A percentile compares a stretch with the other conserved stretches of the same genome.
phyloP scores from a whole-genome alignment of 805 yeast genomes.

The Jamesozyma spencerorum region DNA sequence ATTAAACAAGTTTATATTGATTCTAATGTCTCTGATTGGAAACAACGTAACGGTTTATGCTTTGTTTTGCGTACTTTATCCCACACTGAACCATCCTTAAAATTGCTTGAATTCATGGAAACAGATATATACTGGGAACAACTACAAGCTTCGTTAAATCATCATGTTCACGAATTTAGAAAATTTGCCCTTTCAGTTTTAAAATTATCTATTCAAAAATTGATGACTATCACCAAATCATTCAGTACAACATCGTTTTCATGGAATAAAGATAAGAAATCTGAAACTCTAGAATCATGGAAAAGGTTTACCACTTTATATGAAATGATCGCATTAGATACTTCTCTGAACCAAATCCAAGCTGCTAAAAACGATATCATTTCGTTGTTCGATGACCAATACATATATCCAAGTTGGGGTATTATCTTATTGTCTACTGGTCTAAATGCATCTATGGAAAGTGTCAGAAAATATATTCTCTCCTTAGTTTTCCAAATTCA shows the following conservation, averaged over 20 bases:
- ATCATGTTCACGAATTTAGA: conserved; percentile 53
- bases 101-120: conserved; percentile 9
- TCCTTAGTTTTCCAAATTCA: conserved; percentile 45
- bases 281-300: conserved; percentile 44
- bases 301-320: conserved; percentile 60
- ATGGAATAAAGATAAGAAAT: conserved; percentile 25
- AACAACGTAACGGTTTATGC: conserved; percentile 37
- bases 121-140: conserved; percentile 42
- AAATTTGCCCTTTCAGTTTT: conserved; percentile 61
- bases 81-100: conserved; percentile 4
- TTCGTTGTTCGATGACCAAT: conserved; percentile 38
- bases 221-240: conserved; percentile 17
- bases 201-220: conserved; percentile 46
- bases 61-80: conserved; percentile 50
- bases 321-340: conserved; percentile 75
- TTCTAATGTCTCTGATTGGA: conserved; percentile 19
- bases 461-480: conserved; percentile 58
- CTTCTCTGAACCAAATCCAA: conserved; percentile 77
- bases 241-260: conserved; percentile 10
- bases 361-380: conserved; percentile 63
- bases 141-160: conserved; percentile 48
- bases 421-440: conserved; percentile 68
- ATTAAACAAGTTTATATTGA: conserved; percentile 33
- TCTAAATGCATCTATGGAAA: conserved; percentile 64
- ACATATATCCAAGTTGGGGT: conserved; percentile 66